Conservation (phyloP, 208 protist species). For the Leishmania amazonensis region DNA sequence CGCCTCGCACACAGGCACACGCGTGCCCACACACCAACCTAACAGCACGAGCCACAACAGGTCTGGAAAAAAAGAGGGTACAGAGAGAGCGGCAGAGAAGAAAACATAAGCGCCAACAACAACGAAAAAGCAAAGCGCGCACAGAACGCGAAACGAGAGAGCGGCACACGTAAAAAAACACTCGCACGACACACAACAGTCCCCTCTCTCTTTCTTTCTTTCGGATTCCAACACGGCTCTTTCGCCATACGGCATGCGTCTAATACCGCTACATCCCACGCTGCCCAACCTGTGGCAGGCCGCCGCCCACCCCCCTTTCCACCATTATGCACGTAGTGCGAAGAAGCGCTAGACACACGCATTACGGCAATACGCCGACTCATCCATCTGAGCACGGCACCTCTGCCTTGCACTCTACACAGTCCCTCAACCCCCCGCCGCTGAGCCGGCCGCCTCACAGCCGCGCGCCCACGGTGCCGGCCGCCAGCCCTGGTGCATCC, state of each 20-base stretch:
- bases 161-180: too few species aligned
- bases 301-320: too few species aligned
- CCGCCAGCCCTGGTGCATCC: neutral
- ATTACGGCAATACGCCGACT: neutral
- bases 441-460: neutral
- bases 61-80: neutral
- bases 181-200: too few species aligned
- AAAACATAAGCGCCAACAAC: constrained; percentile 3
- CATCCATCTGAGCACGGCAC: neutral
- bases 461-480: neutral
- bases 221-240: too few species aligned
- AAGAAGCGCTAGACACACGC: neutral
- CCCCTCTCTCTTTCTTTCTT: too few species aligned
- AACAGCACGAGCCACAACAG: neutral
- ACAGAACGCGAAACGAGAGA: neutral
- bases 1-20: neutral
- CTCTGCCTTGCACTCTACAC: neutral
- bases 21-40: neutral
- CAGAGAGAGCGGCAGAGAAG: constrained; percentile 8
- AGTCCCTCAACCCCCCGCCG: too few species aligned
- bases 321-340: neutral
- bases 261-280: too few species aligned
- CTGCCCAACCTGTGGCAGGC: too few species aligned
- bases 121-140: neutral
- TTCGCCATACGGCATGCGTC: too few species aligned